Base-by-base conservation (phyloP, 2,329 filamentous ascomycete species). In the Leptographium radiaticola region DNA sequence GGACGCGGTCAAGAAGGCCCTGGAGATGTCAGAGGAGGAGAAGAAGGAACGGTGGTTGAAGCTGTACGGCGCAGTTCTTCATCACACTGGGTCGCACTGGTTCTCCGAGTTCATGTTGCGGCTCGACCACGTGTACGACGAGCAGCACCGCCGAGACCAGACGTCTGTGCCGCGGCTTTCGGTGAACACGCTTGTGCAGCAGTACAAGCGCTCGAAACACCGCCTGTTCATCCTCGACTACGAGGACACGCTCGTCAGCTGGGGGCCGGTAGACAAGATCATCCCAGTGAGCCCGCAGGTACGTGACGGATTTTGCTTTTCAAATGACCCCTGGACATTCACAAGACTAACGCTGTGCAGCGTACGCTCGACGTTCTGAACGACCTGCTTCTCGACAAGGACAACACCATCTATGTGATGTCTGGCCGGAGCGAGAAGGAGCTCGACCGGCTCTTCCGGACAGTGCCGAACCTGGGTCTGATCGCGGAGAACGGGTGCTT, bases 401-500 rank as follows among this genome's bases (percentile, higher is more conserved):
- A 79, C 57, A 97, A 97, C 63, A 82, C 83, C 1, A 86, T 97
- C 31, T 97, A 95, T 62, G 83, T 97, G 59, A 97, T 95, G 89
- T 95, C 89, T 53, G 85, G 87, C 10, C 83, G 89, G 38, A 86
- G 84, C 60, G 87, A 89, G 0, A 87, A 94, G 62, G 89, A 96
- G 63, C 81, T 96, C 38, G 89, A 95, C 60, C 81, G 84, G 6
- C 75, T 94, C 1, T 96, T 97, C 75, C 83, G 84, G 52, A 80
- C 86, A 30, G 85, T 96, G 1, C 86, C 87, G 6, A 85, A 86
- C 56, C 72, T 96, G 4, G 93, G 93, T 3, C 75, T 97, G 6
- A 94, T 97, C 59, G 91, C 91, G 0, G 91, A 97, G 70, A 96
- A 95, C 59, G 91, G 91, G 2, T 95, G 88, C 66, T 97, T 94